Conservation (phyloP, 208 protist genomes). For the Leishmania lainsoni region DNA sequence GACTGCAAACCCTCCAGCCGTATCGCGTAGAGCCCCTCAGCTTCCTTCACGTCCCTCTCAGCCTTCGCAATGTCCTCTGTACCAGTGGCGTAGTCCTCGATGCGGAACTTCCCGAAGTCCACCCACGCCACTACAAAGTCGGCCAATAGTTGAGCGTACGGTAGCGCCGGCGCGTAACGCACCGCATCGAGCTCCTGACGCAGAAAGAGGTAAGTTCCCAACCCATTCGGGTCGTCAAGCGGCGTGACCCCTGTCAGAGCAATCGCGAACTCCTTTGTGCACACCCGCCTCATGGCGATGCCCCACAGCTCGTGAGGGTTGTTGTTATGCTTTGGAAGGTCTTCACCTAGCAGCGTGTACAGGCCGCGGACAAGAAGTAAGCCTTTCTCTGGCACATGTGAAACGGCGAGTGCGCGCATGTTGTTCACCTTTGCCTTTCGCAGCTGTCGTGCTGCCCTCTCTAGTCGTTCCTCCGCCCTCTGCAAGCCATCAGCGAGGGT, state of each 20-base stretch:
- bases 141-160: conserved; percentile 47
- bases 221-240: neutral
- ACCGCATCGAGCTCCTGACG: conserved; percentile 49
- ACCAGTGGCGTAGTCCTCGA: conserved; percentile 13
- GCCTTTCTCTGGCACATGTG: conserved; percentile 48
- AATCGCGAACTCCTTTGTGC: conserved; percentile 38
- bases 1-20: conserved; percentile 13
- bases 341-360: conserved; percentile 66
- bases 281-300: conserved; percentile 44
- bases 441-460: conserved; percentile 34
- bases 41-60: neutral
- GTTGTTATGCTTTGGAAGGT: conserved; percentile 43
- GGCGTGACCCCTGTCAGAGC: conserved; percentile 35
- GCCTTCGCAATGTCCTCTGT: conserved; percentile 4
- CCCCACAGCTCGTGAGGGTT: conserved; percentile 62
- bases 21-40: conserved; percentile 10
- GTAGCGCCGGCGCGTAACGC: conserved; percentile 47
- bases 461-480: conserved; percentile 33
- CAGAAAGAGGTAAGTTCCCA: conserved; percentile 27
- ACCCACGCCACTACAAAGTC: conserved; percentile 64
- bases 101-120: conserved; percentile 28
- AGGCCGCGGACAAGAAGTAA: conserved; percentile 49
- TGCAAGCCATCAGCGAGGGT: conserved; percentile 15
- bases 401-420: conserved; percentile 46
- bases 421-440: conserved; percentile 34